A percentile compares a stretch with the other conserved stretches of the same genome.
Evolutionary conservation across 495 filamentous ascomycete species (phyloP).

Genomic region (Hyaloscypha variabilis): DNA sequence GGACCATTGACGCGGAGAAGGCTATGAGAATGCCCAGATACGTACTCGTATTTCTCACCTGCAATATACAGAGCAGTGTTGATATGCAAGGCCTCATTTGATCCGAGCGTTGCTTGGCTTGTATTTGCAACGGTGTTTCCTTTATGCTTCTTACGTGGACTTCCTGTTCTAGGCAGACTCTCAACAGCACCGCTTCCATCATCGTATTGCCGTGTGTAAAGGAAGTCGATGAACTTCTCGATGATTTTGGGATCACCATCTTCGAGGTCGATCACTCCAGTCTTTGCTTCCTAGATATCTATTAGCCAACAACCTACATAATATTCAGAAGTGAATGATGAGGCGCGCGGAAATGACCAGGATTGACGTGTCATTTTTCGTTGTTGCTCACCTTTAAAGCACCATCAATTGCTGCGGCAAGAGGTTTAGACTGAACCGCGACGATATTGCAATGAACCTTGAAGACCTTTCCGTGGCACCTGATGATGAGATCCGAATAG

Average conservation of each 20-base stretch:
- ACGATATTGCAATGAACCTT: constrained; percentile 42
- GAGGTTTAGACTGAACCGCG: constrained; percentile 42
- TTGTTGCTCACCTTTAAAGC: constrained; percentile 36
- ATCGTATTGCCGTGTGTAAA: constrained; percentile 34
- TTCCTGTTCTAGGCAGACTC: no score
- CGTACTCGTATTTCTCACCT: not conserved
- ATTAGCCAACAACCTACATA: not conserved
- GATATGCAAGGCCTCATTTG: not conserved
- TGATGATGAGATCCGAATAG: constrained; percentile 43
- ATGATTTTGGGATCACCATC: constrained; percentile 36
- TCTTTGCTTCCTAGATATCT: constrained; percentile 22
- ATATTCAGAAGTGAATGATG: not conserved
- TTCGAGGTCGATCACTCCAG: constrained; percentile 20
- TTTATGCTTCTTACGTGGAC: no score
- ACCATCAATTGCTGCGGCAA: constrained; percentile 36
- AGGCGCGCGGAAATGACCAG: no score
- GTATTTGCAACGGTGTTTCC: no score
- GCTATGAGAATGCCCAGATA: no score
- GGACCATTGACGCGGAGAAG: no score
- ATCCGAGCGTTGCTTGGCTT: no score
- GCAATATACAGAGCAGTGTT: not conserved
- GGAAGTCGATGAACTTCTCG: constrained; percentile 38
- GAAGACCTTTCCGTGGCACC: constrained; percentile 35
- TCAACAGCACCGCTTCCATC: no score
- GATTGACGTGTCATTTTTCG: constrained; percentile 8